Conservation (phyloP, 179 eudicot genomes). For the Beta corolliflora region DNA sequence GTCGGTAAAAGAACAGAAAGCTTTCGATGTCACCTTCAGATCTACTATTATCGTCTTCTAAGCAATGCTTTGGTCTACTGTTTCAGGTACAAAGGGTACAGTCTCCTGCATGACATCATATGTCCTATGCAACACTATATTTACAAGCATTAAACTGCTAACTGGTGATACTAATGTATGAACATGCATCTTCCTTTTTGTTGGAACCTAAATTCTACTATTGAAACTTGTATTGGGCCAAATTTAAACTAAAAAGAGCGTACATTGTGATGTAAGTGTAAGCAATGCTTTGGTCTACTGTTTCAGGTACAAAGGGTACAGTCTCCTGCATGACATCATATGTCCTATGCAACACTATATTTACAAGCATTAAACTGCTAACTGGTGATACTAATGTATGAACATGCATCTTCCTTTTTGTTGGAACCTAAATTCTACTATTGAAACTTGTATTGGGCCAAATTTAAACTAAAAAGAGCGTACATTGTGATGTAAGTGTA, state of each 20-base stretch:
- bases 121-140: slow-evolving; percentile 56
- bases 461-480: neutral
- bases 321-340: slow-evolving; percentile 61
- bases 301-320: slow-evolving; percentile 65
- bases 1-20: neutral
- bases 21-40: neutral
- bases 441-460: neutral
- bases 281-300: neutral
- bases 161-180: slow-evolving; percentile 52
- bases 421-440: neutral
- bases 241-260: neutral
- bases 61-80: neutral
- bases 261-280: too few species aligned
- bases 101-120: slow-evolving; percentile 61
- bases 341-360: slow-evolving; percentile 56
- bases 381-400: slow-evolving; percentile 52
- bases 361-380: slow-evolving; percentile 44
- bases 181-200: neutral
- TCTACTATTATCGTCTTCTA: neutral
- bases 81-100: slow-evolving; percentile 65
- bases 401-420: neutral
- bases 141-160: slow-evolving; percentile 44
- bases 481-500: too few species aligned
- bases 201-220: neutral
- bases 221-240: neutral